Evolutionary conservation across 257 asterid genomes (phyloP), one percentile per base, ranked within the genome.

Genomic region (Avicennia marina): DNA sequence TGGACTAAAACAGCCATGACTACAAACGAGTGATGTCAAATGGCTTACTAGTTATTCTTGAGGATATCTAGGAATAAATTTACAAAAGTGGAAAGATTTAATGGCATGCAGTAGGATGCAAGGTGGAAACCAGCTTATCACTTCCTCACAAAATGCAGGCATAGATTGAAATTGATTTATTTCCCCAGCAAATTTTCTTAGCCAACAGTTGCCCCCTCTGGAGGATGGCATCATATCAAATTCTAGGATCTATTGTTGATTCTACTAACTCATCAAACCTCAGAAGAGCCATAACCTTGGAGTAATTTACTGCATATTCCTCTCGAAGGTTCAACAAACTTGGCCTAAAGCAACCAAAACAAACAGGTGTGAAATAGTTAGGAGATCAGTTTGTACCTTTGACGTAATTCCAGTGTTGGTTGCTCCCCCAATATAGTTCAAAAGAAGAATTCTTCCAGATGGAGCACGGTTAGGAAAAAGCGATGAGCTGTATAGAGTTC

Each of bases 381-480:
- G 41, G 52, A 38, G 29, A 68, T 46, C 27, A 45, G 38, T 46
- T 45, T 74, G 51, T 72, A 88, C 98, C 95, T 82, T 91, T 2
- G 95, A 81, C 48, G 81, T 60, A 69, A 88, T 86, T 66, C 77
- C 94, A 63, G 95, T 36, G 75, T 93, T 93, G 52, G 80, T 78
- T 27, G 95, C 94, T 66, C 98, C 98, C 58, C 97, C 98, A 36
- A 86, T 91, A 88, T 88, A 91, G 76, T 91, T 91, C 75, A 89
- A 70, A 66, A 91, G 97, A 69, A 91, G 93, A 67, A 91, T 66
- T 73, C 87, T 72, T 55, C 93, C 98, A 56, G 86, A 55, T 54
- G 98, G 98, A 43, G 97, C 98, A 43, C 98, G 98, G 69, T 84
- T 82, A 44, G 97, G 97, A 64, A 93, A 93, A 68, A 93, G 95